Evolutionary conservation across 768 basidiomycete species (phyloP), one percentile per base, ranked within the genome.

Genomic region (Daedalea quercina): DNA sequence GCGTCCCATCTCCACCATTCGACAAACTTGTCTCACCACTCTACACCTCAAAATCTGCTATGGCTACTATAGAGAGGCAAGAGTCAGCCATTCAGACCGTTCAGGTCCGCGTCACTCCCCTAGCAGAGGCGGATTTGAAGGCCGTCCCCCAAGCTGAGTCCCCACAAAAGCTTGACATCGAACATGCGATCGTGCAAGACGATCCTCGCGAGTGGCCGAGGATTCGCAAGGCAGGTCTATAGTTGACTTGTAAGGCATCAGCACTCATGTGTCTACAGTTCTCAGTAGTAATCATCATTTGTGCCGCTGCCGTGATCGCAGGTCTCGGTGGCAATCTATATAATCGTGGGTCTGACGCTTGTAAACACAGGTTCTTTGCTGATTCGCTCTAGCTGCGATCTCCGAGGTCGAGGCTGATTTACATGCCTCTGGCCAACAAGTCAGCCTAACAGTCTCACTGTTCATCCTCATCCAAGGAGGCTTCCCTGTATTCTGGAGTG

Each of bases 381-480:
- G 73, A 85, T 20, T 70, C 91, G 35, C 31, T 9, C 50, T 42
- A 51, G 86, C 87, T 41, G 79, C 82, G 9, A 83, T 87, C 28
- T 65, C 75, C 28, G 65, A 80, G 51, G 82, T 89, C 69, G 73
- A 83, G 57, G 58, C 57, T 2, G 73, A 85, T 19, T 71, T 91
- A 34, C 76, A 77, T 43, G 82, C 88, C 2, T 78, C 79, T 0
- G 71, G 74, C 47, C 65, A 73, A 6, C 75, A 87, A 56, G 82
- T 92, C 54, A 84, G 86, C 54, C 72, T 81, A 65, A 79, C 78
- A 54, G 69, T 90, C 17, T 83, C 86, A 0, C 55, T 84, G 19
- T 91, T 87, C 65, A 86, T 89, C 53, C 67, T 84, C 2, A 60
- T 87, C 9, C 90, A 91, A 65, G 89, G 90, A 2, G 64, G 69